Base-by-base conservation (phyloP, 805 yeast genomes). In the Saccharomycopsis olivae region DNA sequence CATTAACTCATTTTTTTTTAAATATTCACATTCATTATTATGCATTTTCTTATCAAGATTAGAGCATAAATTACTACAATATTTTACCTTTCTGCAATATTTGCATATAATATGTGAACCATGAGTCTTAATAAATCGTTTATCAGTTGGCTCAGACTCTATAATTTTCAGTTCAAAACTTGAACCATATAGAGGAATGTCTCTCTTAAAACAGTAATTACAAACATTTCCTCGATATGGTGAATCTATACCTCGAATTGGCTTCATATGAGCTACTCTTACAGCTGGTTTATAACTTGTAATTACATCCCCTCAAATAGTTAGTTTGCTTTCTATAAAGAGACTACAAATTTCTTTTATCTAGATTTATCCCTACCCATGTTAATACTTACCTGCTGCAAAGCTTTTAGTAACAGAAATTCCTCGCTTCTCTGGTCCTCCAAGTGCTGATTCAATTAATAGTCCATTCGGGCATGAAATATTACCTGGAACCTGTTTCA, bases 11-110 rank as follows among this genome's bases (percentile, higher is more conserved):
- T 16, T 17, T 28, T 29, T 27, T 8, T 33, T 18, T 1, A 36
- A 13, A 29, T 19, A 41, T 20, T 45, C 37, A 29, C 47, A 36
- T 14, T 42, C 46, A 14, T 29, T 17, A n/a, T 21, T 18, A 21
- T 42, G 46, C 13, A 33, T 38, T 2, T 20, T 28, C 6, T 19
- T 24, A 19, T 42, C 46, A n/a, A 19, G n/a, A 3, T 14, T 18
- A 11, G 14, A n/a, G 20, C 46, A 42, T n/a, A 11, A 19, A 4
- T 20, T 18, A 17, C 34, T 32, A 19, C 46, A 42, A 31, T 42
- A 42, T 3, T 31, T 21, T 4, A 32, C 28, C 5, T 15, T 13
- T 24, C 23, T n/a, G 16, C 43, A 40, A 13, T n/a, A 3, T 19
- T 20, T 29, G 27, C 43, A 40, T 19, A 14, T 24, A 15, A 9